Base-by-base conservation (phyloP, 2,329 filamentous ascomycete genomes). In the Arthrobotrys pseudoclavata region DNA sequence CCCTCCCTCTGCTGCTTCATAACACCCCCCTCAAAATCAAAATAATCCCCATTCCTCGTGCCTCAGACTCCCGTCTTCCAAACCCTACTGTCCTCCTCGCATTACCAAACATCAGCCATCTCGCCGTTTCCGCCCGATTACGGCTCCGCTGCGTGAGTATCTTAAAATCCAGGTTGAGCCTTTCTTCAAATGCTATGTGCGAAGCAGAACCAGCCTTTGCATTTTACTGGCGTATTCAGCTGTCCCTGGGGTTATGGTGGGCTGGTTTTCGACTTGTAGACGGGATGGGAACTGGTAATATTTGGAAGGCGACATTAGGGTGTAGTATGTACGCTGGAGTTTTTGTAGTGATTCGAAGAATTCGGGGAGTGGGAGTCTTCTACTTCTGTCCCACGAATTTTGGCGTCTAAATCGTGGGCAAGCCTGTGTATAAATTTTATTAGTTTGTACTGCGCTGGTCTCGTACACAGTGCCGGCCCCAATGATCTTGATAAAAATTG, bases 251-350 rank as follows among this genome's bases (percentile, higher is more conserved):
- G 15, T 48, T n/a, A 15, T 18, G 4, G 10, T 52, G 2, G 15
- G 5, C 10, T 7, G 4, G 10, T 13, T 13, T 37, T 37, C 5
- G 10, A 12, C 12, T n/a, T 22, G 12, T 4, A 52, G 24, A 29
- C 22, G 5, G 2, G 4, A 10, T 7, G 48, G 24, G 9, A n/a
- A 1, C 3, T 7, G 22, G 12, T 52, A 18, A 1, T 13, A 31
- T 26, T 40, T 53, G 22, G 24, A 47, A 0, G 47, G 62, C 13
- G 62, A 66, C n/a, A 42, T 26, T 26, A 66, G 40, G 20, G 9
- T 37, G n/a, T 66, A 66, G 22, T 66, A 52, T 15, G 62, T 18
- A 9, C 10, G 20, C 10, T 66, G 62, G n/a, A 52, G 26, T 18
- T 24, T 7, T 3, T 26, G 31, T 0, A 66, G 18, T 6, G n/a